These are phyloP conservation scores for Ophiostoma australiae DNA, from an alignment of 2,329 filamentous ascomycete genomes.

Conservation along the genomic window DNA sequence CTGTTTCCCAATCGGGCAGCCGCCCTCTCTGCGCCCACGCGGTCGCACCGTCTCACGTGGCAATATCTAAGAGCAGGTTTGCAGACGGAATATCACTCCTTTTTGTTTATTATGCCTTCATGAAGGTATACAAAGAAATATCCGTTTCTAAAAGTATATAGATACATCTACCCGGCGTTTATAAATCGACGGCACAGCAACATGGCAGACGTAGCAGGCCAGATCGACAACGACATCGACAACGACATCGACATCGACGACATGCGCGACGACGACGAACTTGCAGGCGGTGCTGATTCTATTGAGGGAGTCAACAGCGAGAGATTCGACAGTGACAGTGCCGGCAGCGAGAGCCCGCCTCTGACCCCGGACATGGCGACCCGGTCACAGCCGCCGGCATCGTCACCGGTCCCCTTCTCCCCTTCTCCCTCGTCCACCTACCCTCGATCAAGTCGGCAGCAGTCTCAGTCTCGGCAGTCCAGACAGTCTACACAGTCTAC, in stretches of 20 bases:
- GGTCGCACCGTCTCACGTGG: conserved; percentile 4
- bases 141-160: too few relatives aligned
- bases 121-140: too few relatives aligned
- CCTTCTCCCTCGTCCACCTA: background rate
- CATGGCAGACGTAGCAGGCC: background rate
- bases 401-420: background rate
- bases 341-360: background rate
- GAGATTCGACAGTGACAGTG: background rate
- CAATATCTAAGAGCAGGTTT: background rate
- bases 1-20: background rate
- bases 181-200: background rate
- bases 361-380: background rate
- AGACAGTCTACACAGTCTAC: background rate
- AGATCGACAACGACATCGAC: background rate
- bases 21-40: background rate
- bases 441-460: background rate
- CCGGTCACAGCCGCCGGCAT: background rate
- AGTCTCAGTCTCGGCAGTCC: background rate
- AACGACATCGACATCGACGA: background rate
- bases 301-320: background rate
- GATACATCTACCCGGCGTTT: too few relatives aligned
- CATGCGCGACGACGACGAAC: background rate
- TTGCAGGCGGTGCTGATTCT: background rate
- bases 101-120: background rate
- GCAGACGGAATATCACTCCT: background rate